Evolutionary conservation across 83 land plant species (phyloP), one percentile per base, ranked within the genome.

Genomic region (Picea abies): DNA sequence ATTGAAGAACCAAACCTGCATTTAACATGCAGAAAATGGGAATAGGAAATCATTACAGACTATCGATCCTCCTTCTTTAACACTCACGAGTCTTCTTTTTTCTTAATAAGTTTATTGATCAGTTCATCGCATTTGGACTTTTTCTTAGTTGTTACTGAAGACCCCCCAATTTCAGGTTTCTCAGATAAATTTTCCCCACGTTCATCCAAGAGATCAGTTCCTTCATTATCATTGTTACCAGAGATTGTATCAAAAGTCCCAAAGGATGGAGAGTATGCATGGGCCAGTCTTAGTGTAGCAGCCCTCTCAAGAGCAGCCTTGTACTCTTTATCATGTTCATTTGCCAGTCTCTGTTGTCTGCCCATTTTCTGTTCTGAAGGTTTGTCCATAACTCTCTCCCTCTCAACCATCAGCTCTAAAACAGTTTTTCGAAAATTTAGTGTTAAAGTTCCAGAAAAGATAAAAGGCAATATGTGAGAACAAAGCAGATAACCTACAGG

Each of bases 261-360:
- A 77, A 56, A 7, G 9, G 87, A 82, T 3, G 87, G 90, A 19
- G 85, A 84, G 72, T 79, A 76, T 8, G 90, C 91, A 37, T 84
- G 85, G 2, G 95, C 93, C 15, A 91, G 84, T 73, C 84, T 76
- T 62, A 93, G 68, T 3, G 95, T 80, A 10, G 80, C 90, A 11
- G 95, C 93, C 66, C 93, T 80, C 49, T 82, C 67, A 12, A 93
- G 87, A 14, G 95, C 95, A 25, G 95, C 95, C 85, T 65, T 87
- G 85, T 93, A 85, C 79, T 93, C 90, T 62, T 85, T 86, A 14
- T 70, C 87, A 83, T 93, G 92, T 69, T 90, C 95, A 83, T 63
- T 88, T 14, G 77, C 84, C 20, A 91, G 73, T n/a, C 84, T 76
- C 39, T 78, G 81, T 56, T 91, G 84, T 16, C 90, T 81, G 32